Conservation (phyloP, 2,329 filamentous ascomycete genomes). For the Trichoderma hamatum region DNA sequence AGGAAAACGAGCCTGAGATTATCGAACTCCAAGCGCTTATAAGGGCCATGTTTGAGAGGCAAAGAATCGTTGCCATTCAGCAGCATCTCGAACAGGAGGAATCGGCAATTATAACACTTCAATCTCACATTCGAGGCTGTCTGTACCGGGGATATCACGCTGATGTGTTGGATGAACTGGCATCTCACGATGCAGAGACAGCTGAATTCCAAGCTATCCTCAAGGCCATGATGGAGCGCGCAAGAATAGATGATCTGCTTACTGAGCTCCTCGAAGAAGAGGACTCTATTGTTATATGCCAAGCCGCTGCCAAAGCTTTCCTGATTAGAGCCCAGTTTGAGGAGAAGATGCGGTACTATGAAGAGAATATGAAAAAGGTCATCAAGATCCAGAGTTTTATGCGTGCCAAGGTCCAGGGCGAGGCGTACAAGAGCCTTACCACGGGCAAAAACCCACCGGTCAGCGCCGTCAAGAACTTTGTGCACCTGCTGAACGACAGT, state of each 20-base stretch:
- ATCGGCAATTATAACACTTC: constrained; percentile 61
- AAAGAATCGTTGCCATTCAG: constrained; percentile 51
- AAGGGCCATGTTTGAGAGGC: constrained; percentile 64
- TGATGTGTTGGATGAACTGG: constrained; percentile 69
- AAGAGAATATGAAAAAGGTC: constrained; percentile 97
- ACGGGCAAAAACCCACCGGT: constrained; percentile 96
- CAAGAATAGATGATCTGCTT: constrained; percentile 72
- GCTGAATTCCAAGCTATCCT: constrained; percentile 73
- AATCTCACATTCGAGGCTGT: constrained; percentile 68
- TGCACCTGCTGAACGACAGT: constrained; percentile 95
- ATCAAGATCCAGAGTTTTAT: constrained; percentile 98
- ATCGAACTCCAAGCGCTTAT: constrained; percentile 60
- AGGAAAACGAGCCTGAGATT: constrained; percentile 50
- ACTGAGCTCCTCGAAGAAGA: constrained; percentile 82
- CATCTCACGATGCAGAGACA: constrained; percentile 68
- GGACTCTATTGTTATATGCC: constrained; percentile 72
- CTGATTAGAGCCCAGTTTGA: constrained; percentile 74
- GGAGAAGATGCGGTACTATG: constrained; percentile 86
- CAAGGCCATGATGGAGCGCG: constrained; percentile 77
- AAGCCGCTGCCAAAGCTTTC: constrained; percentile 72
- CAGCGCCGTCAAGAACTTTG: constrained; percentile 95
- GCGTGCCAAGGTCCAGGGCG: constrained; percentile 89
- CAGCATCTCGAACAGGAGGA: constrained; percentile 62
- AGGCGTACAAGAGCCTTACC: constrained; percentile 96
- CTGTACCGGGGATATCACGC: constrained; percentile 63